Evolutionary conservation across 352 stramenopile genomes (phyloP).

Genomic region (Pythium brachiatum): DNA sequence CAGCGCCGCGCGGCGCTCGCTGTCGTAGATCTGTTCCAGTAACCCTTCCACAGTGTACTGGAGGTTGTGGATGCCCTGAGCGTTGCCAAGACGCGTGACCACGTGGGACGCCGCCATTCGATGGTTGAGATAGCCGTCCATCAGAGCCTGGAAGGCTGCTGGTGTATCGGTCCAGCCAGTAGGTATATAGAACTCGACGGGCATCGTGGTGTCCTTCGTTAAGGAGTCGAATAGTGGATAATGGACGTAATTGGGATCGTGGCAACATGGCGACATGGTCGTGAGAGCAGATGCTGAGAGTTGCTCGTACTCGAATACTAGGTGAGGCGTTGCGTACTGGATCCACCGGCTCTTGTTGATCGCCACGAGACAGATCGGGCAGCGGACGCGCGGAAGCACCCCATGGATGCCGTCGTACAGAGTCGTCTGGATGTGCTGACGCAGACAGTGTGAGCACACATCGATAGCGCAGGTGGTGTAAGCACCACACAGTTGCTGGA

Average conservation of each 20-base stretch:
- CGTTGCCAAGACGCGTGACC: neutral
- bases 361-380: conserved; percentile 32
- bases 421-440: neutral
- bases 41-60: neutral
- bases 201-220: neutral
- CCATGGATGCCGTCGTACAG: conserved; percentile 24
- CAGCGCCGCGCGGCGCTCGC: neutral
- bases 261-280: neutral
- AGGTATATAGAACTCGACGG: neutral
- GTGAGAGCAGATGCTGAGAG: neutral
- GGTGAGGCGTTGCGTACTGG: neutral
- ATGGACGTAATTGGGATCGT: neutral
- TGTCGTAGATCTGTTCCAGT: neutral
- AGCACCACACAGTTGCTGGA: neutral
- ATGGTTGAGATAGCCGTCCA: neutral
- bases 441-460: neutral
- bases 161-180: neutral
- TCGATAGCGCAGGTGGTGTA: neutral
- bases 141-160: neutral
- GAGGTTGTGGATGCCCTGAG: neutral
- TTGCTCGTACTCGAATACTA: neutral
- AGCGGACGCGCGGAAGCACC: conserved; percentile 32
- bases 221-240: neutral
- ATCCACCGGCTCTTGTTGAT: conserved; percentile 19
- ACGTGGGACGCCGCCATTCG: neutral